phyloP scores from a whole-genome alignment of 345 rosid genomes.

The Brassica cretica region DNA sequence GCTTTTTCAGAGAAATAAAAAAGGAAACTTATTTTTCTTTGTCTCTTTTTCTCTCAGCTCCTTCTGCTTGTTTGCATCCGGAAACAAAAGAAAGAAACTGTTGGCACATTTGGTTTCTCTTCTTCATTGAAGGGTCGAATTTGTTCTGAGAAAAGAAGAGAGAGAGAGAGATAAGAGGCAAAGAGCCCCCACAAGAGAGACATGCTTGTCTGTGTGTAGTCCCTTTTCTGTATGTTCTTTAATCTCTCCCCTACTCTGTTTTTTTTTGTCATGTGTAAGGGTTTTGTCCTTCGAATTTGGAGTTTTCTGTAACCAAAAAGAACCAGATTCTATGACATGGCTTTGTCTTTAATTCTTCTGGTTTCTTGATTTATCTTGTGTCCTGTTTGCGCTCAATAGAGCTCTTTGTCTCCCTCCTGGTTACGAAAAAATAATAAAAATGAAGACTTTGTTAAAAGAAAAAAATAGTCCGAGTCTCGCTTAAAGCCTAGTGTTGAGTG shows the following conservation, averaged over 20 bases:
- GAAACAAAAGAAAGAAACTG: slow-evolving; percentile 30
- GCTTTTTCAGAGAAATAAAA: slow-evolving; percentile 11
- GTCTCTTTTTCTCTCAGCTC: slow-evolving; percentile 18
- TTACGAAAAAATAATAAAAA: neutral
- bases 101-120: slow-evolving; percentile 32
- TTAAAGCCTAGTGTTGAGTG: slow-evolving; percentile 25
- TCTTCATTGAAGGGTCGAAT: slow-evolving; percentile 56
- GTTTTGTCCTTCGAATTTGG: slow-evolving; percentile 66
- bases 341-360: slow-evolving; percentile 36
- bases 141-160: slow-evolving; percentile 43
- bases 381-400: slow-evolving; percentile 21
- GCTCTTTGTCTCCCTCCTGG: slow-evolving; percentile 23
- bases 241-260: slow-evolving; percentile 29
- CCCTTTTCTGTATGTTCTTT: slow-evolving; percentile 40
- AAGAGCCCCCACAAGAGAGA: slow-evolving; percentile 52
- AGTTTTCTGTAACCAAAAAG: slow-evolving; percentile 24
- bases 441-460: slow-evolving; percentile 12
- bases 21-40: neutral
- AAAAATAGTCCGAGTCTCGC: slow-evolving; percentile 14
- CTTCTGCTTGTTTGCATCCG: slow-evolving; percentile 40
- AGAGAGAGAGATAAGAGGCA: slow-evolving; percentile 21
- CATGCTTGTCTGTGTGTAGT: slow-evolving; percentile 48
- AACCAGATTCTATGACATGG: slow-evolving; percentile 47
- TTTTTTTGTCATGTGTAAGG: slow-evolving; percentile 43
- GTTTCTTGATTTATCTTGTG: slow-evolving; percentile 28